phyloP scores from a whole-genome alignment of 2,329 filamentous ascomycete species.

The Paraphoma chrysanthemicola region DNA sequence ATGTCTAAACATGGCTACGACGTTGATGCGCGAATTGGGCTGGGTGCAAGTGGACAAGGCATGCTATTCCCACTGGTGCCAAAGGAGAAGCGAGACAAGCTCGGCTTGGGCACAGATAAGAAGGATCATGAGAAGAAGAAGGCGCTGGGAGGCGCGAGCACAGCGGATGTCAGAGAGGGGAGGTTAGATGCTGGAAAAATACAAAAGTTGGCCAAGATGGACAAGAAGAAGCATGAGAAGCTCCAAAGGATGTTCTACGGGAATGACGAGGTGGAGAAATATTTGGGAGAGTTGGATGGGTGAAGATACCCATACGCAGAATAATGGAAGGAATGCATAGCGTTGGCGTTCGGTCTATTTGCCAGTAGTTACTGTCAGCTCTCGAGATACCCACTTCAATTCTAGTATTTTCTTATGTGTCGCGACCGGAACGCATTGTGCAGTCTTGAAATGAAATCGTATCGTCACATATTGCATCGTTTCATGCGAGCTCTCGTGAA shows the following conservation, averaged over 20 bases:
- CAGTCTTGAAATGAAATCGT: too few species aligned
- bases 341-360: too few species aligned
- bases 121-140: constrained; percentile 51
- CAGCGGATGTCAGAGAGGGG: constrained; percentile 33
- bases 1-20: constrained; percentile 76
- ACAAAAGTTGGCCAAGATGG: constrained; percentile 66
- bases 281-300: constrained; percentile 60
- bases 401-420: too few species aligned
- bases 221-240: constrained; percentile 67
- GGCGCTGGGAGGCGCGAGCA: constrained; percentile 43
- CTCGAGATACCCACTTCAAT: too few species aligned
- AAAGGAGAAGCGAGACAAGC: constrained; percentile 73
- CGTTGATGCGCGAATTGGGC: constrained; percentile 72
- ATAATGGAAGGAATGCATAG: too few species aligned
- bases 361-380: too few species aligned
- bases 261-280: constrained; percentile 76
- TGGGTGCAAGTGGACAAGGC: constrained; percentile 74
- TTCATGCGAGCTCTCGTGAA: too few species aligned
- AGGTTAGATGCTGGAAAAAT: constrained; percentile 74
- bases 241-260: constrained; percentile 76
- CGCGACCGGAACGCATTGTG: too few species aligned
- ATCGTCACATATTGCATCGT: too few species aligned
- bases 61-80: constrained; percentile 78
- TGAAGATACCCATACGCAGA: not conserved
- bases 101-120: constrained; percentile 70